Base-by-base conservation (phyloP, 2,329 filamentous ascomycete genomes). In the Alternaria sp. region DNA sequence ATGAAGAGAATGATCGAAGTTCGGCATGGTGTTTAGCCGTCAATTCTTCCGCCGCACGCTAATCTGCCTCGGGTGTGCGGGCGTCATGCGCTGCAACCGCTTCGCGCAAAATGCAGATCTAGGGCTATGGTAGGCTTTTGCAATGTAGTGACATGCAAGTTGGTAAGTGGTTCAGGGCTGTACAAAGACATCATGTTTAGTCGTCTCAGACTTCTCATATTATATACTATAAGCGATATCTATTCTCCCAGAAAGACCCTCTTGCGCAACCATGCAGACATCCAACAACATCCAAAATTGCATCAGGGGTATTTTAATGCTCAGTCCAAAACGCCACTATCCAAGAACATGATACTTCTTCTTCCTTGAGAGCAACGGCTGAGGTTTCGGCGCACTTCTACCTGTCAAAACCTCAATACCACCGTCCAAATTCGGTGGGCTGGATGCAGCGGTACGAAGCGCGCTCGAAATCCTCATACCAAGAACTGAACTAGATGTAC, bases 11-110 rank as follows among this genome's bases (percentile, higher is more conserved):
- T 51, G 57, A 61, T 56, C 58, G 36, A 62, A 44, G 58, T 53
- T 56, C 44, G 48, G 33, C 33, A 36, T 52, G 33, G 54, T 58
- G 45, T 76, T 76, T 76, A 76, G 62, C 73, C 73, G 73, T 55
- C 33, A 41, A 70, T 75, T 74, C 70, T 72, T 62, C 73, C 73
- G 72, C 51, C 64, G 65, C 57, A 63, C 54, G 51, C 34, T 46
- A 42, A 54, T 49, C 46, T 58, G 51, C 58, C 60, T 66, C 70
- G 69, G 70, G 53, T 66, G 65, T 61, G 53, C 62, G 67, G 70
- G 66, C 56, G 29, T 50, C n/a, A 48, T 51, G 44, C 51, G 51
- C 52, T 59, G 29, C 53, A 59, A 36, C 52, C 56, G 46, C 40
- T 49, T 48, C 49, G 34, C 49, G 50, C 51, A 54, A 46, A 14